Base-by-base conservation (phyloP, 805 yeast genomes). In the Kockiozyma suomiensis region DNA sequence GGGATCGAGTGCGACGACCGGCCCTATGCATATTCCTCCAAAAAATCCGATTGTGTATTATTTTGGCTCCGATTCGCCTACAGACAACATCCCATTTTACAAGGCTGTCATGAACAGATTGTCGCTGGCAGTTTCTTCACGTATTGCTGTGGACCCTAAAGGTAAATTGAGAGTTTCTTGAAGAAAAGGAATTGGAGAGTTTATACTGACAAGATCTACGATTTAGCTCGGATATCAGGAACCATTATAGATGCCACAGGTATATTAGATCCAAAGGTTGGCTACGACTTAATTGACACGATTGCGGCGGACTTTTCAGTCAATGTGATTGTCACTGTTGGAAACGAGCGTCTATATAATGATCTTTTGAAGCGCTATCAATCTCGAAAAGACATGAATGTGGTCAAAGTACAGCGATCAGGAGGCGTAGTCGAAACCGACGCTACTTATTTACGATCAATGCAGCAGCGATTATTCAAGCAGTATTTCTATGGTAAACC, bases 401-500 rank as follows among this genome's bases (percentile, higher is more conserved):
- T 87, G 19, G 69, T 92, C 15, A 87, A 86, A 67, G 77, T 92
- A 2, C 83, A 87, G 19, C 82, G 82, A 62, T 82, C 90, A 45
- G 87, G 87, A 48, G 97, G 97, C 1, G 85, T 86, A 33, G 87
- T 87, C 7, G 89, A 88, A 32, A 79, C 82, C 30, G 93, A 87
- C 60, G 93, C 86, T 55, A 77, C 82, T 12, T 90, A 78, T 70
- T 77, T 79, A 38, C 79, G 98, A 69, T 82, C 85, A 38, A 55
- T 81, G 23, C 98, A 93, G 72, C 90, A 91, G 68, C 80, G 83
- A 43, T 78, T 86, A 4, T 90, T 93, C 55, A 84, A 85, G 70
- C 96, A 92, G 70, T 94, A 94, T 73, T 94, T 94, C 69, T 90
- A 94, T 70, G 99, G 99, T 1, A 81, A 82, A 4, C 74, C 79